Conservation (phyloP, 371 early-diverging fungal species). For the Syncephalis plumigaleata region DNA sequence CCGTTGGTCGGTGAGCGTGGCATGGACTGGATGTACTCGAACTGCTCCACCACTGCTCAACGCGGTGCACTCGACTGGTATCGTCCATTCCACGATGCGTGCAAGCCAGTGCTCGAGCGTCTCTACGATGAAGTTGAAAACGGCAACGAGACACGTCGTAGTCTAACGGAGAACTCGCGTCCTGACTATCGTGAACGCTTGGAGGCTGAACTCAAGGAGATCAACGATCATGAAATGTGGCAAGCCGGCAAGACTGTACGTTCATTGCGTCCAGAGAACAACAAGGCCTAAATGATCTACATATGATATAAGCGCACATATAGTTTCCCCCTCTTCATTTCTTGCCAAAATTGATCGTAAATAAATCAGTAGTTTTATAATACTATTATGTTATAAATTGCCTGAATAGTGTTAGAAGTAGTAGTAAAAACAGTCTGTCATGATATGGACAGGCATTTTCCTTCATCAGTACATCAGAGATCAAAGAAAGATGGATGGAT, state of each 20-base stretch:
- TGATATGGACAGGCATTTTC: no score
- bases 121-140: conserved; percentile 76
- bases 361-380: no score
- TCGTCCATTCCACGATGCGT: conserved; percentile 78
- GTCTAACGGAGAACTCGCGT: conserved; percentile 74
- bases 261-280: conserved; percentile 67
- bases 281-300: no score
- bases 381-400: no score
- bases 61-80: conserved; percentile 97
- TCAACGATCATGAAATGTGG: conserved; percentile 62
- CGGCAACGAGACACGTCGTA: conserved; percentile 79
- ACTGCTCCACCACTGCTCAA: conserved; percentile 91
- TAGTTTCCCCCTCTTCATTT: no score
- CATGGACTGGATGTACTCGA: conserved; percentile 93
- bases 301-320: no score
- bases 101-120: conserved; percentile 87
- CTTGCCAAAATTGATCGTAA: no score
- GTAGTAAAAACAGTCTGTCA: no score
- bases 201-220: conserved; percentile 77
- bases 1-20: conserved; percentile 93
- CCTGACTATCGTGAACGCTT: conserved; percentile 84
- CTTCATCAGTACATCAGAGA: no score
- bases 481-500: no score
- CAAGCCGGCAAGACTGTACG: conserved; percentile 83
- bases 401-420: no score